Evolutionary conservation across 176 grass and related monocot species (phyloP), one percentile per base, ranked within the genome.

Genomic region (Alopecurus myosuroides): DNA sequence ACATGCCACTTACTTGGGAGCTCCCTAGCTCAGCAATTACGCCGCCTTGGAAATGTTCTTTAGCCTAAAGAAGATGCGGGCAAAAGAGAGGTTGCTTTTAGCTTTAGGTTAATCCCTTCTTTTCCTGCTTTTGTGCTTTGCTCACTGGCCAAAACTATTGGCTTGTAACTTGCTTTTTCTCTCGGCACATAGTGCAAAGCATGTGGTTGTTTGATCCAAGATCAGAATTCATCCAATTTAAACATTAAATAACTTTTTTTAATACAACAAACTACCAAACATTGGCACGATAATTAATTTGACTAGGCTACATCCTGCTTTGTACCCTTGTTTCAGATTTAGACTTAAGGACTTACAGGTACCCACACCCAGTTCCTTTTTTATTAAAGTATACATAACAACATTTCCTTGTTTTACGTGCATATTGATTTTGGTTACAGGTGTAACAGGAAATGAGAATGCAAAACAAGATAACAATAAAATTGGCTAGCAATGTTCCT

Each of bases 111-210:
- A 56, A 55, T 35, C 48, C 70, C 35, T 78, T 62, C 20, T 45
- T 37, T 83, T 74, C 73, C 73, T 82, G 88, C 79, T 86, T 86
- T 86, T 65, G 64, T 86, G 84, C 84, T 79, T 79, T 86, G 66
- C 65, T 73, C 64, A 74, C 71, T 83, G 53, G 88, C 53, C 44
- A 78, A 86, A 90, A 86, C 35, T 64, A 77, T 44, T 86, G 44
- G 64, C 84, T 73, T 79, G 84, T 79, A 82, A 74, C 64, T 83
- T 56, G 53, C 40, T 83, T 77, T 86, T 73, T 49, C 55, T 74
- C 84, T 23, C 66, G n/a, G 53, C 72, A 69, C 46, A 90, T 64
- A 82, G 44, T 65, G 73, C 73, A 73, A 45, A 42, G 51, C 71
- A 70, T 85, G 50, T 72, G 20, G 20, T 52, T 62, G 42, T 51